Evolutionary conservation across 805 yeast genomes (phyloP).

Genomic region (Kluyveromyces aestuarii): DNA sequence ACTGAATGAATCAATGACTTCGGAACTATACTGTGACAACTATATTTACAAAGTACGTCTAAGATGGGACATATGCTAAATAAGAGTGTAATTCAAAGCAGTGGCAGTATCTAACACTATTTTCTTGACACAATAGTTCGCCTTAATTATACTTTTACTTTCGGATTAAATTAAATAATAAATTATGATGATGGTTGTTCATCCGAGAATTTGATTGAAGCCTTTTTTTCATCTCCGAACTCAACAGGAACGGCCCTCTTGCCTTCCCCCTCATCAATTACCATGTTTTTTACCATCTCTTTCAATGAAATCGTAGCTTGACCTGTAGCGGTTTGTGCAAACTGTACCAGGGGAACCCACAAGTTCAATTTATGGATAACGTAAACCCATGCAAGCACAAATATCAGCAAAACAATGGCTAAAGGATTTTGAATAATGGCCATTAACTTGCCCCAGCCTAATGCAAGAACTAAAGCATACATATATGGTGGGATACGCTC

Average conservation of each 20-base stretch:
- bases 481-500: constrained; percentile 81
- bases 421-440: constrained; percentile 82
- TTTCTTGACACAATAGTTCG: too few relatives aligned
- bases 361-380: constrained; percentile 62
- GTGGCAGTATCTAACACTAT: too few relatives aligned
- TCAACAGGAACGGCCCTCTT: constrained; percentile 14
- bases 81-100: too few relatives aligned
- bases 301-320: constrained; percentile 49
- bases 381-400: constrained; percentile 44
- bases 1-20: too few relatives aligned
- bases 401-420: constrained; percentile 37
- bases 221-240: constrained; percentile 26
- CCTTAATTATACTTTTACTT: too few relatives aligned
- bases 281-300: constrained; percentile 47
- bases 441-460: constrained; percentile 96
- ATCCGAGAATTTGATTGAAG: not conserved
- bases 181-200: not conserved
- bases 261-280: constrained; percentile 41
- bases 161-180: not conserved
- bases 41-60: too few relatives aligned
- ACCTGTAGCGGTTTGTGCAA: constrained; percentile 47
- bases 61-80: too few relatives aligned
- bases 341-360: constrained; percentile 63
- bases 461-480: constrained; percentile 56
- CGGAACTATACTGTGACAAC: too few relatives aligned